Base-by-base conservation (phyloP, 768 basidiomycete species). In the Pulveroboletus sp. region DNA sequence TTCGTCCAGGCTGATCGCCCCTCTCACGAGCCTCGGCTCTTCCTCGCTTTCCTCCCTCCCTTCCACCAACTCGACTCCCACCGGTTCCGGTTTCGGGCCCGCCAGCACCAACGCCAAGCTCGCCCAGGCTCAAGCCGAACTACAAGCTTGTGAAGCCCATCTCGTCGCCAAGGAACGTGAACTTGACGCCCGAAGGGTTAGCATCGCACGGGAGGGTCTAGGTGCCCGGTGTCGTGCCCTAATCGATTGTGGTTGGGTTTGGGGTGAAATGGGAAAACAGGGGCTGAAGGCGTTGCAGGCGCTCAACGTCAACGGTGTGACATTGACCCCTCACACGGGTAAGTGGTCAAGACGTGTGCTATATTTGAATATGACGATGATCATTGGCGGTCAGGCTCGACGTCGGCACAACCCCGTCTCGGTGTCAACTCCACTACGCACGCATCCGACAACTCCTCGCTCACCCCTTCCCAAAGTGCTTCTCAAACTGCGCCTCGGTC, bases 121-220 rank as follows among this genome's bases (percentile, higher is more conserved):
- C 8, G 71, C 72, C 0, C 69, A 79, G 3, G 87, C 89, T 0
- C 89, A 91, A 56, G 71, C 83, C 0, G 86, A 91, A 55, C 72
- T 92, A 17, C 89, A 89, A 58, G 90, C 87, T 8, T 93, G 90
- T 64, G 89, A 93, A 61, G 72, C 78, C 0, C 85, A 85, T 47
- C 74, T 93, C 2, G 83, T 83, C 0, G 51, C 69, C 26, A 88
- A 88, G 63, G 88, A 93, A 61, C 75, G 69, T 17, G 83, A 83
- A 50, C 74, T 90, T 7, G 77, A 77, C 6, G 59, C 61, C 0
- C 69, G 76, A 42, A 74, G 88, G 1, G 64, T 71, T n/a, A 69
- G 69, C n/a, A 73, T 83, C 8, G 73, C 88, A 11, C 71, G 76
- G 6, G 77, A 82, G 38, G 87, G 87, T 1, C 71, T 93, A 18